Evolutionary conservation across 345 rosid species (phyloP).

Genomic region (Combretum micranthum): DNA sequence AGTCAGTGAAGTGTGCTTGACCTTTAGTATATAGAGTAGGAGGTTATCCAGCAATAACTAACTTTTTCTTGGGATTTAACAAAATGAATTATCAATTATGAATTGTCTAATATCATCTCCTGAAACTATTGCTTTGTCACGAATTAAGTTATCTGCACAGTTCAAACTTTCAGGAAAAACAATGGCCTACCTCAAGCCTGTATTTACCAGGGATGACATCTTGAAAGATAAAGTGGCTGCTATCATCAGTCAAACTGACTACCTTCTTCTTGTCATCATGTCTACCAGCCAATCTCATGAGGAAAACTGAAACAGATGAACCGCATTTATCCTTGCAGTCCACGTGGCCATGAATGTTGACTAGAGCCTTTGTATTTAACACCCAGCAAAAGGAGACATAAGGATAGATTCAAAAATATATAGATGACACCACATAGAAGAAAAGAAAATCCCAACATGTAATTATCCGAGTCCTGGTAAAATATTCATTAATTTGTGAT

Average conservation of each 20-base stretch:
- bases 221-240: constrained; percentile 53
- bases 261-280: constrained; percentile 39
- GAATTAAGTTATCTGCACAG: constrained; percentile 10
- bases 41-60: too few relatives aligned
- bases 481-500: too few relatives aligned
- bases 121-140: constrained; percentile 7
- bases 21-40: constrained; percentile 32
- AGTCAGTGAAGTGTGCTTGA: constrained; percentile 41
- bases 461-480: too few relatives aligned
- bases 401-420: neutral
- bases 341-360: constrained; percentile 68
- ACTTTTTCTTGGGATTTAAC: too few relatives aligned
- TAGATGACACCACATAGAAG: too few relatives aligned
- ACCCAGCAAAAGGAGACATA: neutral
- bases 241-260: constrained; percentile 49
- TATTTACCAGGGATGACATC: constrained; percentile 74
- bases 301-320: constrained; percentile 54
- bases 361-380: constrained; percentile 53
- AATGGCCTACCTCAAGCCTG: constrained; percentile 57
- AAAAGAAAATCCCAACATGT: too few relatives aligned
- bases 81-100: too few relatives aligned
- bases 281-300: constrained; percentile 42
- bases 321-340: constrained; percentile 86
- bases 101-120: constrained; percentile 32
- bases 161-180: neutral